Base-by-base conservation (phyloP, 768 basidiomycete genomes). In the Trametes cubensis region DNA sequence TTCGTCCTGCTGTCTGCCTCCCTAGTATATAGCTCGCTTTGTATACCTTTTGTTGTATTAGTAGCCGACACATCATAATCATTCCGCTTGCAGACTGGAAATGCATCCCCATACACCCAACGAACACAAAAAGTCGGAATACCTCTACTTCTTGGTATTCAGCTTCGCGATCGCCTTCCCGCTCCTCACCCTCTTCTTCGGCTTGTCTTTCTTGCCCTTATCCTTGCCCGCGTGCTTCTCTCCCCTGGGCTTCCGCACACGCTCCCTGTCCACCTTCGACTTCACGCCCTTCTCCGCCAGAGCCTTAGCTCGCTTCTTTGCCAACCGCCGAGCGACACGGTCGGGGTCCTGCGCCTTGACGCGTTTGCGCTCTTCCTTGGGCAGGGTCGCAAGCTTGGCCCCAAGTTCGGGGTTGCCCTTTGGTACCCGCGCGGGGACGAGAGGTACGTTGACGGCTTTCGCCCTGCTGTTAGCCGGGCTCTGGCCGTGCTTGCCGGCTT, bases 381-480 rank as follows among this genome's bases (percentile, higher is more conserved):
- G 83, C 42, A 98, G 78, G 54, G 85, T 82, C 34, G 83, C 85
- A 28, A 98, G 78, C 70, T 87, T 87, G 67, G 85, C 85, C 11
- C 95, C 96, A 4, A 97, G 85, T 6, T 75, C 71, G 0, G 94
- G 92, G 72, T 98, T 87, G 20, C 95, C 94, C 69, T 91, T 91
- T 0, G 91, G 88, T 48, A 87, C 69, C 13, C 75, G 55, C 6
- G 53, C 56, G 15, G 54, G 50, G 10, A 65, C 62, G 18, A 57
- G 47, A 2, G 62, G 45, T 23, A 62, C 60, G n/a, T 47, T 25
- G 3, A 47, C 54, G 7, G 40, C 30, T 15, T 48, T 49, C 26
- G 23, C 4, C 48, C 45, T 21, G 20, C 45, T 18, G 23, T 26
- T 4, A 2, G 20, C 48, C 17, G 48, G 48, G 26, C 17, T 20